Percentiles rank a stretch among this genome's conserved stretches.
Evolutionary conservation across 768 basidiomycete genomes (phyloP).

Genomic region (Boletus pseudo-olivaceus): DNA sequence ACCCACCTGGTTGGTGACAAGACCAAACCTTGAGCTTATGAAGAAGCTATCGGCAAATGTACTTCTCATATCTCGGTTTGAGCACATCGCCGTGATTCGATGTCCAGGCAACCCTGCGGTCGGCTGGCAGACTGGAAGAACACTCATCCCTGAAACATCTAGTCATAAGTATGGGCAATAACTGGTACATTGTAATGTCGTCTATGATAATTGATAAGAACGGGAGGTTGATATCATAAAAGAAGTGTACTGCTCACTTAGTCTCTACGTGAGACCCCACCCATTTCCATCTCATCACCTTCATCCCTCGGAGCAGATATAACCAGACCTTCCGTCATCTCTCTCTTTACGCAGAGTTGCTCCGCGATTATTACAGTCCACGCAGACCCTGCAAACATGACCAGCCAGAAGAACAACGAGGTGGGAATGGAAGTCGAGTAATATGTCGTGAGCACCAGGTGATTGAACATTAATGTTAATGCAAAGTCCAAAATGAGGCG

Average conservation of each 20-base stretch:
- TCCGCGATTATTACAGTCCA: conserved; percentile 80
- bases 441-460: conserved; percentile 91
- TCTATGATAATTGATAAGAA: conserved; percentile 12
- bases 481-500: conserved; percentile 94
- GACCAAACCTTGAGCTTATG: conserved; percentile 16
- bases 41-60: conserved; percentile 1
- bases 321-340: conserved; percentile 82
- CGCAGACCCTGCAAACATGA: conserved; percentile 68
- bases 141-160: conserved; percentile 11
- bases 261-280: conserved; percentile 49
- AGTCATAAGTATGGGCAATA: conserved; percentile 13
- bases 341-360: conserved; percentile 85
- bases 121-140: conserved; percentile 4
- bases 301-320: conserved; percentile 45
- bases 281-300: conserved; percentile 54
- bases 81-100: conserved; percentile 3
- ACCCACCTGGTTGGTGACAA: not conserved
- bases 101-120: conserved; percentile 1
- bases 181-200: conserved; percentile 22
- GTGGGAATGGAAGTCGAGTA: conserved; percentile 66
- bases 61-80: not conserved
- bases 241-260: conserved; percentile 44
- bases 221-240: not conserved
- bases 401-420: conserved; percentile 89
- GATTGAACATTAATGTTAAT: conserved; percentile 86